Evolutionary conservation across 202 grass and related monocot species (phyloP), one percentile per base, ranked within the genome.

Genomic region (Carex arenaria): DNA sequence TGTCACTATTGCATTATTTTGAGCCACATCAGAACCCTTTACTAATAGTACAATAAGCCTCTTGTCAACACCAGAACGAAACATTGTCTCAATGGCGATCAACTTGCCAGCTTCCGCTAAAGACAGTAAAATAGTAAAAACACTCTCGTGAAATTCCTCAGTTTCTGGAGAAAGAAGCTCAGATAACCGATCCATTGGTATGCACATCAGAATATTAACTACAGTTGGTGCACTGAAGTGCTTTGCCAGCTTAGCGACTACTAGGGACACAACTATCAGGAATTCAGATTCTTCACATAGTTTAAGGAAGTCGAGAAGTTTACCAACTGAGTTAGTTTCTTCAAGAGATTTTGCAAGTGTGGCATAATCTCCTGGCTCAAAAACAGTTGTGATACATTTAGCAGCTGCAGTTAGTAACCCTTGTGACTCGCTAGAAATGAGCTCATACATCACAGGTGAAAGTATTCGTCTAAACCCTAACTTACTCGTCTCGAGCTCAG

Each of bases 51-150:
- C 67, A 69, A 69, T 34, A 69, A 69, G 67, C 36, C 67, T 69
- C 31, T 69, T 69, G 67, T 42, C 36, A 69, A 69, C 43, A 43
- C 67, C 36, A 69, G 67, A n/a, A 69, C 36, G 18, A 69, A 69
- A 69, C 67, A 69, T 69, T 20, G 36, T n/a, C 36, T 69, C 36
- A 69, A 69, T 43, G 18, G 67, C 36, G 4, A 43, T 69, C 67
- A 69, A 43, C 15, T 69, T 69, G 2, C 67, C 67, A 20, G 67
- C 34, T 43, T 69, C 42, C 0, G 36, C 67, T 43, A 69, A 69
- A 40, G 67, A 69, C 36, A 69, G 17, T 69, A 69, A 69, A 69
- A 69, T 69, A n/a, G 67, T 69, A 69, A 69, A 69, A 40, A 69
- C 17, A 69, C 36, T 69, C 67, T 69, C 36, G 10, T 69, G 67